These are phyloP conservation scores for Neurospora sp. DNA, from an alignment of 2,329 filamentous ascomycete species.

Conservation along the genomic window DNA sequence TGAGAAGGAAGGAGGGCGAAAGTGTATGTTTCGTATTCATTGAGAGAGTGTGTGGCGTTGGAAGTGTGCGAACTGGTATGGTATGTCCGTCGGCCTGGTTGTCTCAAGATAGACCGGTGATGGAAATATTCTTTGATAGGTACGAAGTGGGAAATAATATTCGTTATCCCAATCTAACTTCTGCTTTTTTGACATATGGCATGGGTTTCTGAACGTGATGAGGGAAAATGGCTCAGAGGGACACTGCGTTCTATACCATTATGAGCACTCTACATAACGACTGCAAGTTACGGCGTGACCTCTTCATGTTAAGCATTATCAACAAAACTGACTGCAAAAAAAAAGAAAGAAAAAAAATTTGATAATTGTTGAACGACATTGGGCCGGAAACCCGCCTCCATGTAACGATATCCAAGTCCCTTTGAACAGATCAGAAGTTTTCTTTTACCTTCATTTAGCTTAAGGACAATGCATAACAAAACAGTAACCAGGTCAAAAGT, in stretches of 20 bases:
- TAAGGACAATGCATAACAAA: background rate
- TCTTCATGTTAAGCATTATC: background rate
- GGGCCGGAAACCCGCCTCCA: background rate
- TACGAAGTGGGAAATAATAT: background rate
- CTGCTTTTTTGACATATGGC: background rate
- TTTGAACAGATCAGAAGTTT: background rate
- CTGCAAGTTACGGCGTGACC: background rate
- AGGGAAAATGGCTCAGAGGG: background rate
- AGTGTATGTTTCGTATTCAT: background rate
- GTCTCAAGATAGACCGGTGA: background rate
- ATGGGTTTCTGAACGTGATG: background rate
- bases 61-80: background rate
- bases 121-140: background rate
- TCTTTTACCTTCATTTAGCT: background rate
- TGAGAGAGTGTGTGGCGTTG: background rate
- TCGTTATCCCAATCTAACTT: background rate
- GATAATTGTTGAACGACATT: background rate
- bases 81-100: background rate
- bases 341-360: too few relatives aligned
- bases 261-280: background rate
- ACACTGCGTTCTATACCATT: background rate
- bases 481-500: background rate
- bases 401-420: background rate
- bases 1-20: background rate
- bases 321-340: background rate